These are phyloP conservation scores for Dillenia suffruticosa DNA, from an alignment of 164 flowering plant species.

Conservation along the genomic window DNA sequence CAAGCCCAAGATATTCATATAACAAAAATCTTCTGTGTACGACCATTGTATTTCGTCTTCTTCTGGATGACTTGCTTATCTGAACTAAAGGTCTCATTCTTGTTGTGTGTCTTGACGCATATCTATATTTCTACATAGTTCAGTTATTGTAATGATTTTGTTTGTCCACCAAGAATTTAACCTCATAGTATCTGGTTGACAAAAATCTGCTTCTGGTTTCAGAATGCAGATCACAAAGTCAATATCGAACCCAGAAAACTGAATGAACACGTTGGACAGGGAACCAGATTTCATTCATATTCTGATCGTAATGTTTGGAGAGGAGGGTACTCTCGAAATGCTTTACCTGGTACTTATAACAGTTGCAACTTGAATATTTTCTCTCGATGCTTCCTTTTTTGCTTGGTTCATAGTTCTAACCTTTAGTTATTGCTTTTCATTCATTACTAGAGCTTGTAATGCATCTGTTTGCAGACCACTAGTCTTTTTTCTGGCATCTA, in stretches of 20 bases:
- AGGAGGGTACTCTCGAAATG: constrained; percentile 43
- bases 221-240: constrained; percentile 35
- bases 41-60: no score
- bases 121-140: no score
- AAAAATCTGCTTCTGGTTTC: constrained; percentile 14
- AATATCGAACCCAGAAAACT: constrained; percentile 35
- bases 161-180: no score
- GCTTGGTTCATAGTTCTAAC: constrained; percentile 2
- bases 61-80: no score
- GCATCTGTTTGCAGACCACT: no score
- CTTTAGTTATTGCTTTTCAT: not conserved
- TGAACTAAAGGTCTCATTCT: no score
- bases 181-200: no score
- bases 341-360: constrained; percentile 40
- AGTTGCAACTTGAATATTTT: not conserved
- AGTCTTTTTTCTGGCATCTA: no score
- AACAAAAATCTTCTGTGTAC: no score
- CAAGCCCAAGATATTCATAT: no score
- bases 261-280: constrained; percentile 27
- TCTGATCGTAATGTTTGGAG: constrained; percentile 54
- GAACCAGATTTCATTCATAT: constrained; percentile 14
- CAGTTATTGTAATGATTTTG: no score
- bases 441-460: no score
- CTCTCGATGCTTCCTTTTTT: not conserved
- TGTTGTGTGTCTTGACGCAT: not conserved